Percentiles rank a stretch among this genome's conserved stretches.
Conservation (phyloP, 2,329 filamentous ascomycete species). For the Xylaria sp. region DNA sequence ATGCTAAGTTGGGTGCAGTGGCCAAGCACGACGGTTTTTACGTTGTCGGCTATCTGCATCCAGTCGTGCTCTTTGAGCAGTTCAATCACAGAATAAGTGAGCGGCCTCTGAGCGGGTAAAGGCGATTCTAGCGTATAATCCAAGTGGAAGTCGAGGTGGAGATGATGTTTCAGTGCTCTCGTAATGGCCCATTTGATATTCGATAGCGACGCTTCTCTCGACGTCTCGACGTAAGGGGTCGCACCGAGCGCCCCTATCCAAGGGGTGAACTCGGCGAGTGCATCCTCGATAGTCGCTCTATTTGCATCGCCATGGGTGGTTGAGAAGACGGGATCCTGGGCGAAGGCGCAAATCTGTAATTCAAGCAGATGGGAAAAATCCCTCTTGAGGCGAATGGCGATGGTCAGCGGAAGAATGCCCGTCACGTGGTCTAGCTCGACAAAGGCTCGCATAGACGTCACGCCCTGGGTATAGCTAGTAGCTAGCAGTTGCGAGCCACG, state of each 20-base stretch:
- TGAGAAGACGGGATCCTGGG: constrained; percentile 75
- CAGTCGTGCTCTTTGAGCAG: constrained; percentile 63
- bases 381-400: constrained; percentile 66
- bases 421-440: constrained; percentile 76
- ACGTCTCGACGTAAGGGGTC: constrained; percentile 75
- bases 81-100: constrained; percentile 66
- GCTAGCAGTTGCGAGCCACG: constrained; percentile 73
- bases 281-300: constrained; percentile 56
- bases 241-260: constrained; percentile 71
- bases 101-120: constrained; percentile 53
- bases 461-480: constrained; percentile 71
- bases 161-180: constrained; percentile 59
- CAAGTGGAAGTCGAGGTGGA: constrained; percentile 76
- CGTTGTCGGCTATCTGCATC: constrained; percentile 52
- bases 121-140: constrained; percentile 72
- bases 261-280: constrained; percentile 44
- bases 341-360: constrained; percentile 76
- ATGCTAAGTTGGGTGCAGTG: constrained; percentile 76
- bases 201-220: constrained; percentile 56
- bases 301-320: constrained; percentile 62
- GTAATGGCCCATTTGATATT: constrained; percentile 74
- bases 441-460: constrained; percentile 76
- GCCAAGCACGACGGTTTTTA: constrained; percentile 68
- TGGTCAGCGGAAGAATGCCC: constrained; percentile 55
- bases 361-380: constrained; percentile 64